Evolutionary conservation across 208 protist species (phyloP), one percentile per base, ranked within the genome.

Genomic region (Wallacemonas collosoma): DNA sequence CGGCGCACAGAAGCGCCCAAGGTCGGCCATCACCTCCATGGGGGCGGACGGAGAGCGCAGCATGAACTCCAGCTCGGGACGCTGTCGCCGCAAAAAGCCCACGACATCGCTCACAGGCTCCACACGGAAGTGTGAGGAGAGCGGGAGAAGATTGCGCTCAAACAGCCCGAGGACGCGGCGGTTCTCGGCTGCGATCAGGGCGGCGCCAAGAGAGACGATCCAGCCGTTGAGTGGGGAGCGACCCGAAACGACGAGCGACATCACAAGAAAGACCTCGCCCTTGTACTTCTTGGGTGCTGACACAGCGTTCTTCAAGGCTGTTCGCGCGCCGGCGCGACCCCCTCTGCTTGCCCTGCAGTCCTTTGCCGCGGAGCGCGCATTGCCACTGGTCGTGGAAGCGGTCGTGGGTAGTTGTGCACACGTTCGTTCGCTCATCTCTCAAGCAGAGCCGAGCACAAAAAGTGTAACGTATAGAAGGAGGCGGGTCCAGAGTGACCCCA

Each of bases 211-310:
- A 6, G 71, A 72, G 4, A 81, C n/a, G 7, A 81, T 71, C 68
- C 67, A 76, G 8, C 76, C 76, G 56, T 75, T 73, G 11, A 72
- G 61, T 2, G 76, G 76, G 6, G 60, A 68, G 44, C 76, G 76
- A 35, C 76, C 76, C 35, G 51, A 69, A 12, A 71, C 71, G 2
- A 43, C 53, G 5, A 81, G 54, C 50, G 64, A 48, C 8, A 81
- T 51, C 9, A 55, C 60, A n/a, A 81, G 71, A 66, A 68, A 69
- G 38, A 67, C 71, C 35, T 77, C 72, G 2, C 70, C 75, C 61
- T 79, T 79, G 41, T 60, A 50, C 61, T 69, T 69, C 53, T 60
- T 54, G 15, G 64, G 64, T 26, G 6, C 53, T 3, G 60, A 11
- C 9, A 36, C 7, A 9, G 41, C 12, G 12, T 4, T 26, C 5